These are phyloP conservation scores for Pisolithus microcarpus DNA, from an alignment of 768 basidiomycete genomes.

Conservation along the genomic window DNA sequence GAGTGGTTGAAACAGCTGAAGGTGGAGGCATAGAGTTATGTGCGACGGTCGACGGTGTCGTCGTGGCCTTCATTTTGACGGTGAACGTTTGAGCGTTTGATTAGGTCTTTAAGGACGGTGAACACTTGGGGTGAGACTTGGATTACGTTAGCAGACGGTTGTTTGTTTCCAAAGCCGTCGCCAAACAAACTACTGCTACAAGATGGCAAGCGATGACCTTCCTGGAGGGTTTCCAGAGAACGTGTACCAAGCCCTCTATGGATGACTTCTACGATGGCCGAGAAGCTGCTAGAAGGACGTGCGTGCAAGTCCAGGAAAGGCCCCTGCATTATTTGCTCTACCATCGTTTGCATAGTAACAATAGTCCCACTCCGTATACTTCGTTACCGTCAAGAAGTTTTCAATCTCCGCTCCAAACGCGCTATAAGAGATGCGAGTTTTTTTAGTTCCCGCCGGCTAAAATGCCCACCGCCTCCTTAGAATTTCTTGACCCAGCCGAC, in stretches of 20 bases:
- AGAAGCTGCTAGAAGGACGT: neutral
- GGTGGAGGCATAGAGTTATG: conserved; percentile 73
- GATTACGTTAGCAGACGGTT: conserved; percentile 8
- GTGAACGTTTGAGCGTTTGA: neutral
- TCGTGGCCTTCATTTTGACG: conserved; percentile 30
- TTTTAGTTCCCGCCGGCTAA: conserved; percentile 20
- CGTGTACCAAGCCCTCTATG: too few relatives aligned
- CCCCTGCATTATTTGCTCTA: neutral
- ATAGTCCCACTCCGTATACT: too few relatives aligned
- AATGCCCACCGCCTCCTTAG: conserved; percentile 24
- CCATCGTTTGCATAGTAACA: neutral
- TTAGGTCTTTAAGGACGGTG: too few relatives aligned
- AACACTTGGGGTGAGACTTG: neutral
- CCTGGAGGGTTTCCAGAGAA: too few relatives aligned
- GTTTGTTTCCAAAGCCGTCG: too few relatives aligned
- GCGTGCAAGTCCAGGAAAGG: too few relatives aligned
- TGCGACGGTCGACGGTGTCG: conserved; percentile 45
- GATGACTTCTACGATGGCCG: neutral
- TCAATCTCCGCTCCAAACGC: conserved; percentile 12
- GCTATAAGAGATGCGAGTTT: conserved; percentile 1
- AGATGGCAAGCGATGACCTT: too few relatives aligned
- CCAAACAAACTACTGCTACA: too few relatives aligned
- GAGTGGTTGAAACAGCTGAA: conserved; percentile 49
- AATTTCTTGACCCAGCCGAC: conserved; percentile 56
- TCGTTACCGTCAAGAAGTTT: neutral